Percentiles rank a stretch among this genome's conserved stretches.
Evolutionary conservation across 306 rosid genomes (phyloP).

Genomic region (Acmispon strigosus): DNA sequence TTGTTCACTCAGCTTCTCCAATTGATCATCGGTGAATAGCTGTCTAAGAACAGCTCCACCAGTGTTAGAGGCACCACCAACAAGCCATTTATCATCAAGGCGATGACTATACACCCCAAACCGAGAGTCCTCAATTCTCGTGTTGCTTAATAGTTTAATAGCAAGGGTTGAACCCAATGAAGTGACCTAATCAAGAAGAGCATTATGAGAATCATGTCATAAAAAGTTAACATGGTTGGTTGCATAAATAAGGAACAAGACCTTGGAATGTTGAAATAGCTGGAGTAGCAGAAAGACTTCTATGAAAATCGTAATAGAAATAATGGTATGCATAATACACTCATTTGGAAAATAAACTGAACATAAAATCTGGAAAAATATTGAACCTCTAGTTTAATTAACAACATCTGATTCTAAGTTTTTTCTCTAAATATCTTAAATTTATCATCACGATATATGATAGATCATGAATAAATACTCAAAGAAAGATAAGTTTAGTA

Average conservation of each 20-base stretch:
- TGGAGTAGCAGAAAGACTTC: background rate
- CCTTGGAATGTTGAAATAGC: background rate
- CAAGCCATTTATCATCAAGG: constrained; percentile 94
- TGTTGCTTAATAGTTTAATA: constrained; percentile 71
- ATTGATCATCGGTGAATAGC: constrained; percentile 64
- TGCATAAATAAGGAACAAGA: background rate
- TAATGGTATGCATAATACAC: background rate
- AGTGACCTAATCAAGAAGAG: constrained; percentile 53
- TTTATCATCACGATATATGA: background rate
- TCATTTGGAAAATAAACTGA: background rate
- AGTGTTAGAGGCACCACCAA: constrained; percentile 96
- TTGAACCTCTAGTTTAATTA: background rate
- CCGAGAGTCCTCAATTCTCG: constrained; percentile 80
- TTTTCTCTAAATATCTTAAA: background rate
- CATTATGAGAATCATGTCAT: background rate
- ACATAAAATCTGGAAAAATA: background rate
- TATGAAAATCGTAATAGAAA: background rate
- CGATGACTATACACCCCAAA: constrained; percentile 98
- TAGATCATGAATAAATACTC: background rate
- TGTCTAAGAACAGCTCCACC: constrained; percentile 87
- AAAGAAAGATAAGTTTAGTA: constrained; percentile 1
- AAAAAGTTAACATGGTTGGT: background rate
- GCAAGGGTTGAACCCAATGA: constrained; percentile 97
- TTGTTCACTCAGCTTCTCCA: constrained; percentile 60
- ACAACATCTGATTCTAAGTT: background rate